phyloP scores from a whole-genome alignment of 306 rosid species.

The Urtica urens region DNA sequence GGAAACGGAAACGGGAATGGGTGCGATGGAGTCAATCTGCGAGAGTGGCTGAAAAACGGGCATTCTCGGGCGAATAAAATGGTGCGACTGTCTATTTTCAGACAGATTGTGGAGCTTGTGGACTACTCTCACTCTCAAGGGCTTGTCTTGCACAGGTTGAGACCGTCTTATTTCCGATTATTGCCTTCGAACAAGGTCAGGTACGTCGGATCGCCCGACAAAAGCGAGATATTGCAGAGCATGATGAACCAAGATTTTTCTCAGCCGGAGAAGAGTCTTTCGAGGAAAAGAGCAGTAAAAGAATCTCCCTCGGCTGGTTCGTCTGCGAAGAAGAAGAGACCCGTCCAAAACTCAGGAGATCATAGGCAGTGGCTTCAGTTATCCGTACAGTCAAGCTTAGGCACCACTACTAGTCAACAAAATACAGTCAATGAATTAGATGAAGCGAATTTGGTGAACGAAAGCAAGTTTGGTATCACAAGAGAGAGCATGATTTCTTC shows the following conservation, averaged over 20 bases:
- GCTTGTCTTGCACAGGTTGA: slow-evolving; percentile 47
- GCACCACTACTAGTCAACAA: slow-evolving; percentile 23
- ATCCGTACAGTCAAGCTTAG: slow-evolving; percentile 24
- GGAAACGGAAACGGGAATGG: slow-evolving; percentile 37
- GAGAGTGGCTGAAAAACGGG: slow-evolving; percentile 66
- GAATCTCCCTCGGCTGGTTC: slow-evolving; percentile 31
- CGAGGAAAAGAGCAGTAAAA: slow-evolving; percentile 43
- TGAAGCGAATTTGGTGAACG: slow-evolving; percentile 21
- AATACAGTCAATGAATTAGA: slow-evolving; percentile 28
- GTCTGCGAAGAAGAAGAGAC: slow-evolving; percentile 49
- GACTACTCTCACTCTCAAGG: slow-evolving; percentile 51
- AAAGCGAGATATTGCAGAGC: slow-evolving; percentile 25
- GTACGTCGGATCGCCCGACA: slow-evolving; percentile 44
- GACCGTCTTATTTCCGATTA: slow-evolving; percentile 63
- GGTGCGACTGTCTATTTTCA: slow-evolving; percentile 52
- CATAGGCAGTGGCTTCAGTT: slow-evolving; percentile 33
- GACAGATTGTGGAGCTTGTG: slow-evolving; percentile 65
- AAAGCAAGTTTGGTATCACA: slow-evolving; percentile 36
- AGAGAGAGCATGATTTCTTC: slow-evolving; percentile 22
- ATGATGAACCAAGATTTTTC: slow-evolving; percentile 31
- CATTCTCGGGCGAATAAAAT: slow-evolving; percentile 39
- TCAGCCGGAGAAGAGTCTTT: slow-evolving; percentile 25
- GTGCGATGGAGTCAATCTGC: slow-evolving; percentile 47
- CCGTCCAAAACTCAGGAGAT: slow-evolving; percentile 26
- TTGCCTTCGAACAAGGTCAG: slow-evolving; percentile 43